Evolutionary conservation across 2,329 filamentous ascomycete genomes (phyloP).

Genomic region (Colletotrichum orbiculare): DNA sequence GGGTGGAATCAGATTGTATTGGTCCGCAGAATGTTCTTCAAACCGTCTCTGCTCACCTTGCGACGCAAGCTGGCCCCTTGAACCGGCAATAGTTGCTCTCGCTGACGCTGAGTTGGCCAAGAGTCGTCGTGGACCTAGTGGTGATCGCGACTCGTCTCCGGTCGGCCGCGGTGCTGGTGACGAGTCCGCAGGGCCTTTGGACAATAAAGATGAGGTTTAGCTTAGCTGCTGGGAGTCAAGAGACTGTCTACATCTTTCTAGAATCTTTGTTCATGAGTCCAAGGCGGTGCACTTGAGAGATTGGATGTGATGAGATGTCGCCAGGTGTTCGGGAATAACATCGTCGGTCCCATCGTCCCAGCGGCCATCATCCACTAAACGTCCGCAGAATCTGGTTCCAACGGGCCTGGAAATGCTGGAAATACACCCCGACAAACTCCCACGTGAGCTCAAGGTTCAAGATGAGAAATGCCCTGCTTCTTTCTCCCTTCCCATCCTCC

Average conservation of each 20-base stretch:
- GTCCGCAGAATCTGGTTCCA: no score
- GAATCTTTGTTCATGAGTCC: no score
- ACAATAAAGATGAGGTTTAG: no score
- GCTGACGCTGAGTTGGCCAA: not conserved
- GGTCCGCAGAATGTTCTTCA: not conserved
- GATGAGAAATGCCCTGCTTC: no score
- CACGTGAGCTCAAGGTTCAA: slow-evolving; percentile 8
- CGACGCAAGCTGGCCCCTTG: not conserved
- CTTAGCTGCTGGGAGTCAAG: no score
- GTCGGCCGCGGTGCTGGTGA: slow-evolving; percentile 3
- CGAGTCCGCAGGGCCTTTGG: not conserved
- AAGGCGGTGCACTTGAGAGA: no score
- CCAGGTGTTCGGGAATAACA: no score
- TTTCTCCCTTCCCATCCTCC: not conserved
- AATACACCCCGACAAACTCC: not conserved
- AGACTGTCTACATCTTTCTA: no score
- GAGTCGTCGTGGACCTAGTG: not conserved
- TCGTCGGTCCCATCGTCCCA: no score
- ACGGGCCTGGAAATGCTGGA: no score
- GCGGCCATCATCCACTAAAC: no score
- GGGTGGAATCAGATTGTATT: not conserved
- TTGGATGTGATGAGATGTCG: no score
- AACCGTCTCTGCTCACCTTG: not conserved
- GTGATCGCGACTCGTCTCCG: slow-evolving; percentile 19
- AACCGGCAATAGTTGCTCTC: slow-evolving; percentile 13